A percentile compares a stretch with the other conserved stretches of the same genome.
Conservation (phyloP, 164 flowering plant genomes). For the Chimonanthus praecox region DNA sequence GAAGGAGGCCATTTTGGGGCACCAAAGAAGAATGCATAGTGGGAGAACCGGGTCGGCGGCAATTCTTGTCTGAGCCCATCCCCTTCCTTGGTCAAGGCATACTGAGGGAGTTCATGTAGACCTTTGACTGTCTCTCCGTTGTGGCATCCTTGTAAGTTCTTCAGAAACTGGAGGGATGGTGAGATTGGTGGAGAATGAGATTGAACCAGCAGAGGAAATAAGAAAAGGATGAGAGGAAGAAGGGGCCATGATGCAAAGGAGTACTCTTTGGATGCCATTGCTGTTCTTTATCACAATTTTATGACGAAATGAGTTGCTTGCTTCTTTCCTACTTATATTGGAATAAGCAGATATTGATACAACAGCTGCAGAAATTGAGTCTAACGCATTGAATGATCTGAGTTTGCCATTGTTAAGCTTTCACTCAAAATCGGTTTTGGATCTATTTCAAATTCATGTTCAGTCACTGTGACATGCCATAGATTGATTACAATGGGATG, state of each 20-base stretch:
- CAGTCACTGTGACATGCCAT: too few species aligned
- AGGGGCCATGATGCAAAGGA: background rate
- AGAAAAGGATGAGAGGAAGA: background rate
- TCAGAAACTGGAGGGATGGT: background rate
- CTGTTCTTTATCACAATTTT: background rate
- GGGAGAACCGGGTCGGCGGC: slow-evolving; percentile 14
- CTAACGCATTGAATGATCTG: too few species aligned
- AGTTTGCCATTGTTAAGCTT: too few species aligned
- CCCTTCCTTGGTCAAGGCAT: slow-evolving; percentile 29
- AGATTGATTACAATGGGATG: too few species aligned
- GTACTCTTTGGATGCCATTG: background rate
- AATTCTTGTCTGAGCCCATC: slow-evolving; percentile 14
- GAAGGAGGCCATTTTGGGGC: slow-evolving; percentile 49
- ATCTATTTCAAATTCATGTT: too few species aligned
- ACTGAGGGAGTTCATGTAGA: slow-evolving; percentile 37
- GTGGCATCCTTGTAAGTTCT: slow-evolving; percentile 27
- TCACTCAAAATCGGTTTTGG: too few species aligned
- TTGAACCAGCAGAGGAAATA: background rate
- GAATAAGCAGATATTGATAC: too few species aligned
- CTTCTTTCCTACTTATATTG: too few species aligned
- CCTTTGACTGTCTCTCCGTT: slow-evolving; percentile 39
- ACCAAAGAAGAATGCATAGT: slow-evolving; percentile 56
- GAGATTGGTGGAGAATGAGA: background rate
- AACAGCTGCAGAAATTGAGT: too few species aligned
- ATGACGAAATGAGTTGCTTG: background rate